phyloP scores from a whole-genome alignment of 2,329 filamentous ascomycete genomes.

The Juglanconis oblonga region DNA sequence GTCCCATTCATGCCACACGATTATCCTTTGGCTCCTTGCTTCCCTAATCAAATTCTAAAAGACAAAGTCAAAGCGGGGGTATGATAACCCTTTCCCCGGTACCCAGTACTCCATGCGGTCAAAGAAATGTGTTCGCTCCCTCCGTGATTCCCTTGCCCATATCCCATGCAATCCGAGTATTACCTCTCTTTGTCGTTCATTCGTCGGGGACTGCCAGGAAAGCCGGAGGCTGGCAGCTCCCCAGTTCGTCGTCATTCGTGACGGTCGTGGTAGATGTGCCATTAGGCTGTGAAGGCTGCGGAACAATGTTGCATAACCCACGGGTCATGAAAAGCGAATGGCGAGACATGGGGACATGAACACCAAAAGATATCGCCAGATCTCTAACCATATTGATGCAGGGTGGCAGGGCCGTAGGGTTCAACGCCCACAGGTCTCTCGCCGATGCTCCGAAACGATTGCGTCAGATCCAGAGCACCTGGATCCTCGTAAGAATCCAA shows the following conservation, averaged over 20 bases:
- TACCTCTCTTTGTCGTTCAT: background rate
- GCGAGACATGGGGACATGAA: background rate
- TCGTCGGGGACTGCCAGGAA: background rate
- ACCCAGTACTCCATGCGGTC: constrained; percentile 13
- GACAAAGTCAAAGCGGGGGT: constrained; percentile 3
- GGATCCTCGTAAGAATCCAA: constrained; percentile 13
- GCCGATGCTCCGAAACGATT: constrained; percentile 18
- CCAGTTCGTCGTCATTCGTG: constrained; percentile 1
- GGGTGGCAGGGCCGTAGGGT: constrained; percentile 13
- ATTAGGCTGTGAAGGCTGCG: background rate
- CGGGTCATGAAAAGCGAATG: background rate
- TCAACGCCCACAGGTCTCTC: constrained; percentile 14
- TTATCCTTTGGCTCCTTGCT: constrained; percentile 14
- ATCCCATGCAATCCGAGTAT: background rate
- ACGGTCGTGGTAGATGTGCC: background rate
- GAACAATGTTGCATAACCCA: no score
- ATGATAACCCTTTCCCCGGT: background rate
- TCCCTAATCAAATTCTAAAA: constrained; percentile 4
- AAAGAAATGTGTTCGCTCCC: constrained; percentile 1
- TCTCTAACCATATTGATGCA: constrained; percentile 17
- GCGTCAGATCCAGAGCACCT: constrained; percentile 15
- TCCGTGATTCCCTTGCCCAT: background rate
- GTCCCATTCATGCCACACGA: constrained; percentile 9
- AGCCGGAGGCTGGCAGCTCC: background rate
- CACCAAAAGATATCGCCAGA: background rate